Conservation (phyloP, 306 rosid genomes). For the Albizia julibrissin region DNA sequence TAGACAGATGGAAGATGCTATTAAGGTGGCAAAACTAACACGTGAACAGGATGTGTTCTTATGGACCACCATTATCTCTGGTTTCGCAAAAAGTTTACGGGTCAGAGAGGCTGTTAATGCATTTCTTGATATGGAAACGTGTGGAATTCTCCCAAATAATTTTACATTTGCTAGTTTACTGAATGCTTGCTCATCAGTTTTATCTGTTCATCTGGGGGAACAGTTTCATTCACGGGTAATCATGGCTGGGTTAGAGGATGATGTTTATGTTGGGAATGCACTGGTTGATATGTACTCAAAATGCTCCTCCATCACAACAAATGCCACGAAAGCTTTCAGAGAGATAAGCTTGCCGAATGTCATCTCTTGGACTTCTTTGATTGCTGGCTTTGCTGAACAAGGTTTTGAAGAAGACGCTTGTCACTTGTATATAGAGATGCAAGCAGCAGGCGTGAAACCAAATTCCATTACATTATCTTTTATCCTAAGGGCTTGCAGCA, state of each 20-base stretch:
- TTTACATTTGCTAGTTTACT: conserved; percentile 57
- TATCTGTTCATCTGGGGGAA: conserved; percentile 52
- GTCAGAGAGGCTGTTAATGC: conserved; percentile 55
- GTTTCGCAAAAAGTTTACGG: conserved; percentile 47
- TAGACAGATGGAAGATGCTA: conserved; percentile 49
- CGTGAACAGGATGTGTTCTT: conserved; percentile 57
- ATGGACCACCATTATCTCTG: conserved; percentile 66
- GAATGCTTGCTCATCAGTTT: conserved; percentile 52
- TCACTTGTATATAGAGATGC: conserved; percentile 56
- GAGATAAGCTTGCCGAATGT: conserved; percentile 51
- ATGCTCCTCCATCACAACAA: conserved; percentile 45
- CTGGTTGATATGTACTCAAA: conserved; percentile 70
- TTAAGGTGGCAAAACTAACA: conserved; percentile 60
- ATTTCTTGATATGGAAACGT: conserved; percentile 51
- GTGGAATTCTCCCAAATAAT: conserved; percentile 54
- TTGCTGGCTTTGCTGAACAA: conserved; percentile 59
- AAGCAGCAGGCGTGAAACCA: conserved; percentile 54
- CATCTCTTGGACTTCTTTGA: conserved; percentile 74
- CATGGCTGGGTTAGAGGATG: conserved; percentile 56
- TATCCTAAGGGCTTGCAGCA: conserved; percentile 54
- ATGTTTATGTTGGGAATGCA: conserved; percentile 58
- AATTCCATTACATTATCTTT: conserved; percentile 59
- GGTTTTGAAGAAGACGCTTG: conserved; percentile 56
- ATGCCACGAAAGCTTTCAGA: conserved; percentile 54
- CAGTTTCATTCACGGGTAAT: conserved; percentile 59